Percentiles rank a stretch among this genome's conserved stretches.
These are phyloP conservation scores for Xerophyta viscosa DNA, from an alignment of 106 monocot genomes.

Conservation along the genomic window DNA sequence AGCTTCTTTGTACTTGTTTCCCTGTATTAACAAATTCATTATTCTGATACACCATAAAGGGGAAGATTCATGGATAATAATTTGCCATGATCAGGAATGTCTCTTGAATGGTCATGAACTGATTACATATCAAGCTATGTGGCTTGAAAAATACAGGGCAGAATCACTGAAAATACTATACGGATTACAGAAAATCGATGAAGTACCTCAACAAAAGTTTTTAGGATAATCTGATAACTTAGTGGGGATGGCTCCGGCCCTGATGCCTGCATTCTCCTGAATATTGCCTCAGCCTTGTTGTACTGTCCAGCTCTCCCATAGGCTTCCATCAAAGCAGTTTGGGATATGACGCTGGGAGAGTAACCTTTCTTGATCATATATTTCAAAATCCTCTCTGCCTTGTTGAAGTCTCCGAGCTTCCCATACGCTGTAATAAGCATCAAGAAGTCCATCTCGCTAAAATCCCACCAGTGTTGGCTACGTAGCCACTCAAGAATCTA, in stretches of 20 bases:
- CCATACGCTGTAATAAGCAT: conserved; percentile 92
- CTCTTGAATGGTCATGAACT: too few relatives aligned
- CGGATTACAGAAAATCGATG: too few relatives aligned
- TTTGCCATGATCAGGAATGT: too few relatives aligned
- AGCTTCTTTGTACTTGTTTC: conserved; percentile 69
- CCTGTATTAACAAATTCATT: conserved; percentile 27
- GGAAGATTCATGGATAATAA: too few relatives aligned
- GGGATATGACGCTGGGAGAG: conserved; percentile 77
- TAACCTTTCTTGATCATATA: conserved; percentile 87
- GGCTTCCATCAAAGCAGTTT: conserved; percentile 92
- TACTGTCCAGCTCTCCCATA: conserved; percentile 76
- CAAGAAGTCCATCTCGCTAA: conserved; percentile 84
- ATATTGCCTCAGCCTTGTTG: conserved; percentile 73
- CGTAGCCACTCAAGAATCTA: conserved; percentile 98
- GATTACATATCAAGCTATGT: too few relatives aligned
- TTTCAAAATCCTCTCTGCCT: conserved; percentile 67
- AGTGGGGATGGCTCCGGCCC: conserved; percentile 90
- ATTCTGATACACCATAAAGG: too few relatives aligned
- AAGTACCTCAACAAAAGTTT: conserved; percentile 78
- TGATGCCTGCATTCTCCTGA: conserved; percentile 71
- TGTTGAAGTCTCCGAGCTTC: conserved; percentile 68
- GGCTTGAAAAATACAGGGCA: too few relatives aligned
- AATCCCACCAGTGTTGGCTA: conserved; percentile 92
- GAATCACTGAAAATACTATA: too few relatives aligned
- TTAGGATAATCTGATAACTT: conserved; percentile 91